phyloP scores from a whole-genome alignment of 805 yeast species.

The Debaryomyces castellii region DNA sequence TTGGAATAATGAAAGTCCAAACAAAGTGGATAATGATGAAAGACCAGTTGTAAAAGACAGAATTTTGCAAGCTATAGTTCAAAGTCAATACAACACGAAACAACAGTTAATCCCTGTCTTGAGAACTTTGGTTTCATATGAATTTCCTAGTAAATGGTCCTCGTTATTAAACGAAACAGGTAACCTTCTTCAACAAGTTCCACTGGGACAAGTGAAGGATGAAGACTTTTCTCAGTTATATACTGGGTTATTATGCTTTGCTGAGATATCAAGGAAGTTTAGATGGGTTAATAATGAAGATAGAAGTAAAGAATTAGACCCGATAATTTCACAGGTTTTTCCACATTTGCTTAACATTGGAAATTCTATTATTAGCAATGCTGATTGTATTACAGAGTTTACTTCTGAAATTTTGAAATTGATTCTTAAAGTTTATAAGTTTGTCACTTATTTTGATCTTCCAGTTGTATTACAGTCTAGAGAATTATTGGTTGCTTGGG shows the following conservation, averaged over 20 bases:
- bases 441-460: constrained; percentile 68
- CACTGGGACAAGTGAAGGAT: constrained; percentile 12
- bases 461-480: constrained; percentile 58
- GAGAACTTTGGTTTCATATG: constrained; percentile 31
- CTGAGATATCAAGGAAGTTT: constrained; percentile 67
- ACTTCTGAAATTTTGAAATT: constrained; percentile 73
- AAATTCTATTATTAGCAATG: constrained; percentile 40
- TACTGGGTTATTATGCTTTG: constrained; percentile 69
- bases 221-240: constrained; percentile 36
- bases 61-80: constrained; percentile 60
- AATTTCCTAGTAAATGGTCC: constrained; percentile 38
- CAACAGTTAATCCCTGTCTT: constrained; percentile 40
- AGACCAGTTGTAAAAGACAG: constrained; percentile 71
- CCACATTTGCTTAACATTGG: constrained; percentile 70
- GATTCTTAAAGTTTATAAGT: constrained; percentile 74
- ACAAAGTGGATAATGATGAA: constrained; percentile 62
- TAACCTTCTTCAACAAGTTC: constrained; percentile 26
- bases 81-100: constrained; percentile 29
- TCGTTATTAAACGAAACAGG: constrained; percentile 33
- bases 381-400: constrained; percentile 27
- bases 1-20: constrained; percentile 47
- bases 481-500: constrained; percentile 63
- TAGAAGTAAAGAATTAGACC: constrained; percentile 29
- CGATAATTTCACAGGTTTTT: constrained; percentile 55
- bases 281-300: constrained; percentile 67